These are phyloP conservation scores for Cyathus striatus DNA, from an alignment of 768 basidiomycete species.

Conservation along the genomic window DNA sequence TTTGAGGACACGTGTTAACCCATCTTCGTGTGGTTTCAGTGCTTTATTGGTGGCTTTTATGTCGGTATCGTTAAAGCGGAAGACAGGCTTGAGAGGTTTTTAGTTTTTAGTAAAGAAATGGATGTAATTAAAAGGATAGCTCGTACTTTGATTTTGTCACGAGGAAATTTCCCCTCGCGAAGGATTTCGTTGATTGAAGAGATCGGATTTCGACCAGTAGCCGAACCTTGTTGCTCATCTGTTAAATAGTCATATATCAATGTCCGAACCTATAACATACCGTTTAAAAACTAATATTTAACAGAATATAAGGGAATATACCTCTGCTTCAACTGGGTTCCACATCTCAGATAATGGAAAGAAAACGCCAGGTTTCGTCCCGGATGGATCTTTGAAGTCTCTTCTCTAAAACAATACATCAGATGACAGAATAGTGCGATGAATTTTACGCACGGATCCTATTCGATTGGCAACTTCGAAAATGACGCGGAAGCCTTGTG, in stretches of 20 bases:
- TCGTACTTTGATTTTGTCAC: conserved; percentile 76
- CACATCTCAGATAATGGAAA: conserved; percentile 87
- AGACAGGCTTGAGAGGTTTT: conserved; percentile 59
- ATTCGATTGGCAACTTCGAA: conserved; percentile 91
- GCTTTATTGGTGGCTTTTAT: conserved; percentile 59
- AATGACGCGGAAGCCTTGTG: conserved; percentile 84
- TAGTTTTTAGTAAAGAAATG: background rate
- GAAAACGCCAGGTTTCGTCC: conserved; percentile 66
- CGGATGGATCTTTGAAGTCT: conserved; percentile 86
- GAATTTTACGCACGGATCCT: conserved; percentile 68
- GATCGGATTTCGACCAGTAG: conserved; percentile 81
- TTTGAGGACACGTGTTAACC: conserved; percentile 75
- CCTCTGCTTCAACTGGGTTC: conserved; percentile 87
- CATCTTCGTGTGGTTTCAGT: conserved; percentile 77
- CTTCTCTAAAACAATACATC: conserved; percentile 51
- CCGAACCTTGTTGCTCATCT: conserved; percentile 81
- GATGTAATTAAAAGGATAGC: background rate
- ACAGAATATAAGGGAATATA: too few relatives aligned
- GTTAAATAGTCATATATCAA: conserved; percentile 86
- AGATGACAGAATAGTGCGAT: background rate
- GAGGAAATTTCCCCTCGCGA: conserved; percentile 70
- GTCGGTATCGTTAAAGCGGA: conserved; percentile 92
- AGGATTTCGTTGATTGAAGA: conserved; percentile 92
- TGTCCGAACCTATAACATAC: conserved; percentile 66
- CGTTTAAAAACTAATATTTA: too few relatives aligned